These are phyloP conservation scores for Globisporangium megalacanthum DNA, from an alignment of 352 stramenopile genomes.

Conservation along the genomic window DNA sequence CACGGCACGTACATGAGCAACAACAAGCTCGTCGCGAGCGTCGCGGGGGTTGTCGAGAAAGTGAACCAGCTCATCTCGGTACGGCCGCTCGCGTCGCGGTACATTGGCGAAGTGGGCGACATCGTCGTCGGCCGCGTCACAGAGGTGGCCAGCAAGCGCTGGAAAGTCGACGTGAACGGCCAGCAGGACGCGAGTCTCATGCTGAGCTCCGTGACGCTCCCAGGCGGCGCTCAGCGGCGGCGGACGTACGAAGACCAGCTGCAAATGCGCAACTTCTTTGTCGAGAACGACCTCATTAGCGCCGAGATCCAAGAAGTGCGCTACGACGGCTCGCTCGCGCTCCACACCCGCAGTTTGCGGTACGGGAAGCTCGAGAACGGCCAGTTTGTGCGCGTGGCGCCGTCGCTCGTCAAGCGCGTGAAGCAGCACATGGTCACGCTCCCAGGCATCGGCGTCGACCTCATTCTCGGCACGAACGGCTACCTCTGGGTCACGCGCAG, in stretches of 20 bases:
- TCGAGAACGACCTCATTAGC: slow-evolving; percentile 95
- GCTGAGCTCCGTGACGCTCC: slow-evolving; percentile 94
- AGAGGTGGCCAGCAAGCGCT: slow-evolving; percentile 91
- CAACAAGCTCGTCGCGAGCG: slow-evolving; percentile 88
- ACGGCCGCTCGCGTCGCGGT: slow-evolving; percentile 86
- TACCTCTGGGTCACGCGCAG: slow-evolving; percentile 93
- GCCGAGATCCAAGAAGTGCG: slow-evolving; percentile 85
- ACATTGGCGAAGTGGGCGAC: slow-evolving; percentile 95
- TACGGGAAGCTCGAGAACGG: slow-evolving; percentile 97
- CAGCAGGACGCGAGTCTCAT: slow-evolving; percentile 85
- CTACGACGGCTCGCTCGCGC: slow-evolving; percentile 89
- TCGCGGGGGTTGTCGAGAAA: slow-evolving; percentile 93
- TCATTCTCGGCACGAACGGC: slow-evolving; percentile 94
- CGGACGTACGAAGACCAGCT: slow-evolving; percentile 96
- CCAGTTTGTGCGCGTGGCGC: slow-evolving; percentile 85
- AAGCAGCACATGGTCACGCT: slow-evolving; percentile 94
- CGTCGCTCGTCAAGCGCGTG: slow-evolving; percentile 88
- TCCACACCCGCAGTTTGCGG: slow-evolving; percentile 92
- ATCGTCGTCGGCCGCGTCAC: slow-evolving; percentile 95
- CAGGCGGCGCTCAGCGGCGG: slow-evolving; percentile 93
- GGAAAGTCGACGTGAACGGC: slow-evolving; percentile 93
- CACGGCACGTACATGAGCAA: slow-evolving; percentile 94
- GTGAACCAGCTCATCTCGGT: slow-evolving; percentile 97
- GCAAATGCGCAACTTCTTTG: slow-evolving; percentile 94
- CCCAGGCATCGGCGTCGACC: slow-evolving; percentile 69